phyloP scores from a whole-genome alignment of 2,329 filamentous ascomycete genomes.

The Sporothrix brasiliensis region DNA sequence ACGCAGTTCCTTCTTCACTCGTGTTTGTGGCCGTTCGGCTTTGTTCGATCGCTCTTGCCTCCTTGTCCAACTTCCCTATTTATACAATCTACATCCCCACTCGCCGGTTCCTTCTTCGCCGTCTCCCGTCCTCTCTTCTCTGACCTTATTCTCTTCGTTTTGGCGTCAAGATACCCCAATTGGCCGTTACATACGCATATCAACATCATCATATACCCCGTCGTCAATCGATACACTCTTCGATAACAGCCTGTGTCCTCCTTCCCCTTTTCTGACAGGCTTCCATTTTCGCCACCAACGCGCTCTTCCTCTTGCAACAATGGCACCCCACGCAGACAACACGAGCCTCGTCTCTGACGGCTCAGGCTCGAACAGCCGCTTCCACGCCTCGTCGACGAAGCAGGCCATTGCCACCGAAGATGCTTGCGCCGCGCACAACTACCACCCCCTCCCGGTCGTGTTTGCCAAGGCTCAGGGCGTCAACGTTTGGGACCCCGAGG shows the following conservation, averaged over 20 bases:
- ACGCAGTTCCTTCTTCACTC: not conserved
- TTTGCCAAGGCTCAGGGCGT: constrained; percentile 83
- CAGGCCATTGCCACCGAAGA: constrained; percentile 80
- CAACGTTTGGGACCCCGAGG: constrained; percentile 96
- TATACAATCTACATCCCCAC: constrained; percentile 13
- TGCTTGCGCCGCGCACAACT: constrained; percentile 93
- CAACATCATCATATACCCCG: constrained; percentile 21
- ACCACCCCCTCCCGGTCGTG: constrained; percentile 93
- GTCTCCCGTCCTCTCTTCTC: not conserved
- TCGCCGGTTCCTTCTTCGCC: not conserved
- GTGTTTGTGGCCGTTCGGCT: constrained; percentile 14
- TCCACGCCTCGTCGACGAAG: constrained; percentile 77
- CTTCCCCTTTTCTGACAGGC: no score
- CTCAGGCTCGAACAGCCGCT: constrained; percentile 47
- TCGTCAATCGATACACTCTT: not conserved
- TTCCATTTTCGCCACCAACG: not conserved
- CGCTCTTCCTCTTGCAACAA: constrained; percentile 41
- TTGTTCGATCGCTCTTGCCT: constrained; percentile 4
- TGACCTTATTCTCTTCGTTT: not conserved
- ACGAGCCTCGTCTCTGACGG: constrained; percentile 47
- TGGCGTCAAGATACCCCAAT: constrained; percentile 18
- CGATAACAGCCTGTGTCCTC: not conserved
- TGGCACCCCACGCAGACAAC: constrained; percentile 61
- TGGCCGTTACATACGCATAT: not conserved
- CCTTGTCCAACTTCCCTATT: constrained; percentile 18